A percentile compares a stretch with the other conserved stretches of the same genome.
Conservation (phyloP, 2,329 filamentous ascomycete species). For the Xylaria sp. region DNA sequence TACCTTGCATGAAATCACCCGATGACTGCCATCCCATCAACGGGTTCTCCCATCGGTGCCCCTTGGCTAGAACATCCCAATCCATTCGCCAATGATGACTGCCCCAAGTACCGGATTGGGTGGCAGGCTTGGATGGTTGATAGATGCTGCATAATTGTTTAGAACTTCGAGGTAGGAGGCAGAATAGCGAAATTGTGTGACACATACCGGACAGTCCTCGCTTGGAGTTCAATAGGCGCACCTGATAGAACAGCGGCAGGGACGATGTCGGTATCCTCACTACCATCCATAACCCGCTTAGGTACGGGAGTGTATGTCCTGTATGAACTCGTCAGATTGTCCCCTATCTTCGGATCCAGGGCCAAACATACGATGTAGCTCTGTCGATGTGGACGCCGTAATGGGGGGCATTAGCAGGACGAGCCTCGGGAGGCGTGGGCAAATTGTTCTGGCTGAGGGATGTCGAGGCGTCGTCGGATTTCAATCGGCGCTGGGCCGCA, state of each 20-base stretch:
- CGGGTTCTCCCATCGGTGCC: slow-evolving; percentile 97
- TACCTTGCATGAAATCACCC: slow-evolving; percentile 93
- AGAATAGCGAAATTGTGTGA: neutral
- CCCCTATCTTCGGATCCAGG: neutral
- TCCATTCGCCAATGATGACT: slow-evolving; percentile 93
- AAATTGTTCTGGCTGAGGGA: slow-evolving; percentile 47
- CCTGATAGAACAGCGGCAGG: slow-evolving; percentile 89
- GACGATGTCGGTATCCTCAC: slow-evolving; percentile 75
- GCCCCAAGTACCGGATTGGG: slow-evolving; percentile 90
- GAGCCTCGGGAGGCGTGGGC: slow-evolving; percentile 43
- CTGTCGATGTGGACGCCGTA: slow-evolving; percentile 84
- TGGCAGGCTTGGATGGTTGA: slow-evolving; percentile 89
- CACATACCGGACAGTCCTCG: slow-evolving; percentile 85
- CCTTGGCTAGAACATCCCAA: slow-evolving; percentile 92
- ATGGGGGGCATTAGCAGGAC: slow-evolving; percentile 72
- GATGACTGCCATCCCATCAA: slow-evolving; percentile 99
- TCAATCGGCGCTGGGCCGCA: slow-evolving; percentile 58
- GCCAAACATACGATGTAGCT: slow-evolving; percentile 77
- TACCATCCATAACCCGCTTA: slow-evolving; percentile 87
- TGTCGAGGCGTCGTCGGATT: slow-evolving; percentile 45
- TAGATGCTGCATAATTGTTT: slow-evolving; percentile 71
- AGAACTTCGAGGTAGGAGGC: neutral
- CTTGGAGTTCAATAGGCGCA: slow-evolving; percentile 91
- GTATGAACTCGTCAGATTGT: slow-evolving; percentile 20
- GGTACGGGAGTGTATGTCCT: slow-evolving; percentile 92